Percentiles rank a stretch among this genome's conserved stretches.
These are phyloP conservation scores for Verticillium dahliae DNA, from an alignment of 2,329 filamentous ascomycete species.

Conservation along the genomic window DNA sequence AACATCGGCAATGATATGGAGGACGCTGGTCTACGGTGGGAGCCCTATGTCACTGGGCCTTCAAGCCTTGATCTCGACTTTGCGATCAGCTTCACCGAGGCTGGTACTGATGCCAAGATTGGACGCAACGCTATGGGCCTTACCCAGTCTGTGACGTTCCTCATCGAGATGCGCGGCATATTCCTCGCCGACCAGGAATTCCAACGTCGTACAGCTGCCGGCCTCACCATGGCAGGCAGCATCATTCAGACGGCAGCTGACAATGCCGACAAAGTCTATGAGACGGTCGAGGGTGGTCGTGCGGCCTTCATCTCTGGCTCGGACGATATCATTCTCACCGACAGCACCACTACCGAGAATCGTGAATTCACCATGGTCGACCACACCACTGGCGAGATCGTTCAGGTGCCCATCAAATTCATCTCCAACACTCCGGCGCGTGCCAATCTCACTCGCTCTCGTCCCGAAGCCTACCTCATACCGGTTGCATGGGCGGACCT, in stretches of 20 bases:
- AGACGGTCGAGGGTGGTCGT: conserved; percentile 14
- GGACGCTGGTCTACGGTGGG: conserved; percentile 18
- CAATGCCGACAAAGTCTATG: conserved; percentile 12
- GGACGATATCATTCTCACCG: conserved; percentile 19
- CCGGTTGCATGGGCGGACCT: conserved; percentile 17
- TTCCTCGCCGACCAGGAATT: conserved; percentile 23
- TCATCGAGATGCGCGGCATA: conserved; percentile 20
- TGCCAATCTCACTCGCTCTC: conserved; percentile 17
- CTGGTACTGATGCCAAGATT: conserved; percentile 17
- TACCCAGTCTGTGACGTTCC: conserved; percentile 17
- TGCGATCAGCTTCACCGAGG: conserved; percentile 14
- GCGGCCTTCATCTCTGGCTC: conserved; percentile 13
- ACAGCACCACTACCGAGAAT: conserved; percentile 11
- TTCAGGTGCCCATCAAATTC: conserved; percentile 16
- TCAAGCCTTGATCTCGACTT: conserved; percentile 2
- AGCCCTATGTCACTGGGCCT: conserved; percentile 19
- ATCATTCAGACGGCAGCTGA: conserved; percentile 18
- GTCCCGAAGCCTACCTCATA: conserved; percentile 21
- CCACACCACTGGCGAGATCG: conserved; percentile 14
- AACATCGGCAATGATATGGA: conserved; percentile 21
- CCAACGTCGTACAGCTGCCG: conserved; percentile 21
- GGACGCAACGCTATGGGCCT: conserved; percentile 19
- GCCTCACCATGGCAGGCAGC: conserved; percentile 15
- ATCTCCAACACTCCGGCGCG: conserved; percentile 15
- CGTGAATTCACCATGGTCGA: conserved; percentile 19